Evolutionary conservation across 768 basidiomycete species (phyloP).

Genomic region (Mrakia hoshinonis): DNA sequence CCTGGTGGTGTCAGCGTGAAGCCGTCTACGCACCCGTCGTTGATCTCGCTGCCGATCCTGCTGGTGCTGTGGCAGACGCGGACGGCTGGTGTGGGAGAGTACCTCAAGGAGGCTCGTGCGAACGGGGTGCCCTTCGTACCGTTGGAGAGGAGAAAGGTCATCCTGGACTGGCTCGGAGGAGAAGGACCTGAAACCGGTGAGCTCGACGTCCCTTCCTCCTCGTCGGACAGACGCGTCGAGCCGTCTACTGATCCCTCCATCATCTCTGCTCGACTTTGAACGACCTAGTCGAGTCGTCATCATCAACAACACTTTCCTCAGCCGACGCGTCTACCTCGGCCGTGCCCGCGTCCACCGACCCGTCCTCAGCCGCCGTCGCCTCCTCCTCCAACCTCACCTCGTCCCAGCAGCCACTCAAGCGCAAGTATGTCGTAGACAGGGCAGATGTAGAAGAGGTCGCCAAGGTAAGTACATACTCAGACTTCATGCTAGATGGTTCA

Average conservation of each 20-base stretch:
- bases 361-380: background rate
- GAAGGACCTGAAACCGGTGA: constrained; percentile 22
- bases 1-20: constrained; percentile 3
- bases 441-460: constrained; percentile 22
- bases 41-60: constrained; percentile 24
- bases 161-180: constrained; percentile 25
- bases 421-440: constrained; percentile 26
- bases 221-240: background rate
- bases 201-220: constrained; percentile 1
- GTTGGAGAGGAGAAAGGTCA: constrained; percentile 21
- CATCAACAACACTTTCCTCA: background rate
- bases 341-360: background rate
- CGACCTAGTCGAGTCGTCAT: too few species aligned
- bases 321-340: background rate
- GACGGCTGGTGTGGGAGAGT: constrained; percentile 1
- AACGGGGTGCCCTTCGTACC: constrained; percentile 27
- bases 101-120: constrained; percentile 23
- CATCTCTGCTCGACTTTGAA: too few species aligned
- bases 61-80: constrained; percentile 21
- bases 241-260: background rate
- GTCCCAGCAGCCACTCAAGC: constrained; percentile 9
- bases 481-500: too few species aligned
- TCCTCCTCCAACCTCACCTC: background rate
- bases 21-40: constrained; percentile 18
- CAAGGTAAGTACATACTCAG: constrained; percentile 1